Conservation (phyloP, 176 grass and related monocot species). For the Avena insularis region DNA sequence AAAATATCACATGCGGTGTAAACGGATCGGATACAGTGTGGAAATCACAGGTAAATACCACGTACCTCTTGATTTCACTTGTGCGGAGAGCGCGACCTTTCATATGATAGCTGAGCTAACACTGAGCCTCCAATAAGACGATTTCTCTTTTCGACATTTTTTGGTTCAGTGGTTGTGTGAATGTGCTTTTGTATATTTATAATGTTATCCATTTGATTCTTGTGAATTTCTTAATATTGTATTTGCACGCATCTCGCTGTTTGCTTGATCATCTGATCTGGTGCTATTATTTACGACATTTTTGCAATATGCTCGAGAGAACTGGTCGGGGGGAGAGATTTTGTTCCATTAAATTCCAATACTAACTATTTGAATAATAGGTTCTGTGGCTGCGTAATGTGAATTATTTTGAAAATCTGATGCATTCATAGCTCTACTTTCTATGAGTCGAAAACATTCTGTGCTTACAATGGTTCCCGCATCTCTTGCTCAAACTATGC, state of each 20-base stretch:
- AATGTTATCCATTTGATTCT: background rate
- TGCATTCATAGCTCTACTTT: too few species aligned
- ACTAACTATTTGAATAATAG: too few species aligned
- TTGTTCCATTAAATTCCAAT: too few species aligned
- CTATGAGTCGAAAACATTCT: too few species aligned
- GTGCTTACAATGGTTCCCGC: too few species aligned
- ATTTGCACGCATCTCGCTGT: background rate
- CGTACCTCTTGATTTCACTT: background rate
- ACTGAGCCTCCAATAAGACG: constrained; percentile 6
- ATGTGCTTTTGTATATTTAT: background rate
- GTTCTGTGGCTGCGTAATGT: too few species aligned
- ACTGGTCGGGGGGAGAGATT: background rate
- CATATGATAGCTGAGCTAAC: background rate
- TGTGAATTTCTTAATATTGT: background rate
- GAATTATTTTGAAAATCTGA: too few species aligned
- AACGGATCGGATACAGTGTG: background rate
- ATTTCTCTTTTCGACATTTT: background rate
- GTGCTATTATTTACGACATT: background rate
- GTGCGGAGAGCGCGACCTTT: background rate
- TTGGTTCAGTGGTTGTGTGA: background rate
- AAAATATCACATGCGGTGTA: background rate
- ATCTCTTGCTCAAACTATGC: too few species aligned
- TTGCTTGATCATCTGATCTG: background rate
- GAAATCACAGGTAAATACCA: background rate
- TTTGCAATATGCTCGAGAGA: background rate